Conservation (phyloP, 2,329 filamentous ascomycete genomes). For the Pezicula carpinea region DNA sequence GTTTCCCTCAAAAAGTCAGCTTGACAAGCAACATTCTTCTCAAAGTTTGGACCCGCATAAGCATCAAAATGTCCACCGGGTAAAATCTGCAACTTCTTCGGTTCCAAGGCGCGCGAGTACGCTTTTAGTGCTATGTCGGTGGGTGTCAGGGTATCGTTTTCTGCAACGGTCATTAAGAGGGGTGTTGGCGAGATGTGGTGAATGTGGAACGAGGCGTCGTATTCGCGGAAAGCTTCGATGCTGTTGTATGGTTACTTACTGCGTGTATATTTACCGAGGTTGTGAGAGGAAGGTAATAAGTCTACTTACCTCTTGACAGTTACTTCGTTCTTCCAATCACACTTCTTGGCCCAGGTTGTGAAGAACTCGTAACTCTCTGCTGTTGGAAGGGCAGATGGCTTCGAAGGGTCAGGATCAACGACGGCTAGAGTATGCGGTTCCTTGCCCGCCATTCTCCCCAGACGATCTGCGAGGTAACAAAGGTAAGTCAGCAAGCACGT, state of each 20-base stretch:
- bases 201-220: conserved; percentile 28
- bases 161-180: conserved; percentile 32
- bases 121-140: conserved; percentile 31
- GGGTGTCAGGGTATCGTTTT: conserved; percentile 29
- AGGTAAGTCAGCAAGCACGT: background rate
- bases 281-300: background rate
- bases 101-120: conserved; percentile 32
- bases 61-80: conserved; percentile 36
- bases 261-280: background rate
- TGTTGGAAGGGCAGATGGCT: conserved; percentile 30
- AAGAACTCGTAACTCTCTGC: conserved; percentile 33
- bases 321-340: conserved; percentile 34
- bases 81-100: conserved; percentile 33
- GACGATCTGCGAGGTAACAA: conserved; percentile 19
- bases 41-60: conserved; percentile 15
- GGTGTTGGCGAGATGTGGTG: conserved; percentile 34
- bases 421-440: conserved; percentile 27
- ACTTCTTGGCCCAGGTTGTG: conserved; percentile 28
- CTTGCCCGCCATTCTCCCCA: conserved; percentile 29
- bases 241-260: background rate
- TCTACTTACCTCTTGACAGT: conserved; percentile 25
- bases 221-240: conserved; percentile 22
- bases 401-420: conserved; percentile 17
- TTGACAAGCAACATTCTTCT: background rate
- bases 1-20: background rate